Evolutionary conservation across 2,329 filamentous ascomycete genomes (phyloP).

Genomic region (Pestalotiopsis sp.): DNA sequence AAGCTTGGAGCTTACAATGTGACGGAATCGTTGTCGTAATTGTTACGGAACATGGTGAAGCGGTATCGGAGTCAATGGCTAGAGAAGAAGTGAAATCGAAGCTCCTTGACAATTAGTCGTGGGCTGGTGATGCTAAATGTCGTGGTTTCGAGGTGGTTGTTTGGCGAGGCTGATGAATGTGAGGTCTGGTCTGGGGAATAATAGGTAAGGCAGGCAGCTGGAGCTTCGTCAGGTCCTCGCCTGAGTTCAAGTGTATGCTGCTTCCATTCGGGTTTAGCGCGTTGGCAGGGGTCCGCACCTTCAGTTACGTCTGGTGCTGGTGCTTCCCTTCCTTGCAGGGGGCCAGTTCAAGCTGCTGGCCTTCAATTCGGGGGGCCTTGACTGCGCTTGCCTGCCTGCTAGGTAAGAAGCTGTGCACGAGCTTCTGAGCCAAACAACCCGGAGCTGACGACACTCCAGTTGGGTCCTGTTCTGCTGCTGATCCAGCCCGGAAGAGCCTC

Average conservation of each 20-base stretch:
- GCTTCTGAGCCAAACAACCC: slow-evolving; percentile 2
- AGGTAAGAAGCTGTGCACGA: slow-evolving; percentile 1
- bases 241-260: not conserved
- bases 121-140: not conserved
- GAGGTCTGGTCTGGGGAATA: slow-evolving; percentile 1
- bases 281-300: not conserved
- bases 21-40: slow-evolving; percentile 99
- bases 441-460: slow-evolving; percentile 10
- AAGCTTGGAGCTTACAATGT: slow-evolving; percentile 76
- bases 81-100: not conserved
- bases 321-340: not conserved
- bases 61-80: not conserved
- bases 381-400: not conserved
- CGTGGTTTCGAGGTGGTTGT: slow-evolving; percentile 1
- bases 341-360: not conserved
- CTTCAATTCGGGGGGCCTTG: not conserved
- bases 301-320: not conserved
- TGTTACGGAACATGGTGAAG: slow-evolving; percentile 93
- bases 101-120: not conserved
- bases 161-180: slow-evolving; percentile 12
- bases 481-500: slow-evolving; percentile 1
- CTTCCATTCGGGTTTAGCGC: slow-evolving; percentile 24
- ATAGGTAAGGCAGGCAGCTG: slow-evolving; percentile 14
- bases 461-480: not conserved
- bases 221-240: slow-evolving; percentile 16